phyloP scores from a whole-genome alignment of 441 rosid genomes.

The Adansonia rubrostipa region DNA sequence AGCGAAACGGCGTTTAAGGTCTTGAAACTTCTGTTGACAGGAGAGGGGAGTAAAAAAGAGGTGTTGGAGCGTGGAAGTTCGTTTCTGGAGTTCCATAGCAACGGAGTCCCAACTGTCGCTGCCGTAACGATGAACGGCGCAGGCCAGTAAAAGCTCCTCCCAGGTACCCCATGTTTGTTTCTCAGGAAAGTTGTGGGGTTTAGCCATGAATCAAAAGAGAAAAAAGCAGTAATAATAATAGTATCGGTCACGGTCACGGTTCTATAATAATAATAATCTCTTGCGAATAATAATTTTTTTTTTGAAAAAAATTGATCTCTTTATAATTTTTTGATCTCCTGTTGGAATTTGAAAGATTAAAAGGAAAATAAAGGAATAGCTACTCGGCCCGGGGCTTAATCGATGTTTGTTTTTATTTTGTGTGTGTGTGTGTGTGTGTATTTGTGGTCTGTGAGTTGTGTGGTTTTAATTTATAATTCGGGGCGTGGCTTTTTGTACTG shows the following conservation, averaged over 20 bases:
- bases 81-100: conserved; percentile 48
- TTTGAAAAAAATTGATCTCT: background rate
- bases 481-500: background rate
- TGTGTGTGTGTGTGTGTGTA: too few species aligned
- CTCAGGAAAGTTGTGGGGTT: conserved; percentile 16
- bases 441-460: background rate
- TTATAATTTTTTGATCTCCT: background rate
- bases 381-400: background rate
- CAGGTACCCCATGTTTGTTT: conserved; percentile 36
- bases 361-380: background rate
- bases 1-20: conserved; percentile 47
- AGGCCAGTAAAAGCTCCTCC: conserved; percentile 54
- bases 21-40: conserved; percentile 44
- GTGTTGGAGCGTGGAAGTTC: conserved; percentile 34
- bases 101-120: conserved; percentile 48
- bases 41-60: conserved; percentile 31
- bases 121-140: conserved; percentile 54
- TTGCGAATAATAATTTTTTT: background rate
- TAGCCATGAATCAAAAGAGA: background rate
- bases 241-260: background rate
- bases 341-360: background rate
- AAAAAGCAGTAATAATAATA: background rate
- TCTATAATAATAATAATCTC: background rate
- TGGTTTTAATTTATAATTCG: background rate
- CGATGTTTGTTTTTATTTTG: background rate